A percentile compares a stretch with the other conserved stretches of the same genome.
Evolutionary conservation across 169 alveolate genomes (phyloP).

Genomic region (Eimeria tenella): DNA sequence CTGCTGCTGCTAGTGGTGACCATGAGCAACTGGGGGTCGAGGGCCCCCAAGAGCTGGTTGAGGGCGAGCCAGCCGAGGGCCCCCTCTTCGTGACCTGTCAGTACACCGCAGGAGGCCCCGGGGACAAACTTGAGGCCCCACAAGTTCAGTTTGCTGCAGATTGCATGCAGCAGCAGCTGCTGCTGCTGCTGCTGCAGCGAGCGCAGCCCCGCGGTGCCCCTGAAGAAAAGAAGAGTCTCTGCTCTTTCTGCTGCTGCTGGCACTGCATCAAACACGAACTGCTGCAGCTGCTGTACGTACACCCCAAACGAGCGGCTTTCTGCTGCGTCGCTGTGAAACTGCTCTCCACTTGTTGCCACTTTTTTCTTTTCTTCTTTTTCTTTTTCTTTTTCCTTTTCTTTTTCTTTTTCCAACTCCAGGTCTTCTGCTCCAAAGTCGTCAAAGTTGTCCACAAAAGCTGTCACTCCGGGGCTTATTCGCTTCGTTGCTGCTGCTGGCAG

Average conservation of each 20-base stretch:
- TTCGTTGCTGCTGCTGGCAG: slow-evolving; percentile 40
- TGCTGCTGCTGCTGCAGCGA: slow-evolving; percentile 6
- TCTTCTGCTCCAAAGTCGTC: not conserved
- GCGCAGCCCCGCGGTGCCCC: slow-evolving; percentile 78
- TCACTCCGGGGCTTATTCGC: slow-evolving; percentile 56
- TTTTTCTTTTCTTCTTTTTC: not conserved
- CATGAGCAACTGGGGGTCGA: not conserved
- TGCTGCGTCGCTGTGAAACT: not conserved
- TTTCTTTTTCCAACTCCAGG: not conserved
- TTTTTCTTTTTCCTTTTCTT: not conserved
- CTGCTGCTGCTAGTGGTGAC: not conserved
- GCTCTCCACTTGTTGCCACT: not conserved
- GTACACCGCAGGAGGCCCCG: slow-evolving; percentile 31
- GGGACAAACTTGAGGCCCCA: slow-evolving; percentile 37
- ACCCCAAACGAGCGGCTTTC: not conserved
- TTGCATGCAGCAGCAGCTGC: not conserved
- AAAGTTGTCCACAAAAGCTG: slow-evolving; percentile 7
- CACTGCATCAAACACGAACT: not conserved
- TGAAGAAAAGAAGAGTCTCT: slow-evolving; percentile 39
- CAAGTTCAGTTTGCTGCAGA: not conserved
- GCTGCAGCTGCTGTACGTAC: slow-evolving; percentile 28
- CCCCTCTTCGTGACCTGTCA: slow-evolving; percentile 71
- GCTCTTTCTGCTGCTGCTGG: not conserved
- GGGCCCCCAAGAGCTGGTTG: slow-evolving; percentile 63
- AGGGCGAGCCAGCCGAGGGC: slow-evolving; percentile 64